phyloP scores from a whole-genome alignment of 176 grass and related monocot genomes.

The Lolium multiflorum region DNA sequence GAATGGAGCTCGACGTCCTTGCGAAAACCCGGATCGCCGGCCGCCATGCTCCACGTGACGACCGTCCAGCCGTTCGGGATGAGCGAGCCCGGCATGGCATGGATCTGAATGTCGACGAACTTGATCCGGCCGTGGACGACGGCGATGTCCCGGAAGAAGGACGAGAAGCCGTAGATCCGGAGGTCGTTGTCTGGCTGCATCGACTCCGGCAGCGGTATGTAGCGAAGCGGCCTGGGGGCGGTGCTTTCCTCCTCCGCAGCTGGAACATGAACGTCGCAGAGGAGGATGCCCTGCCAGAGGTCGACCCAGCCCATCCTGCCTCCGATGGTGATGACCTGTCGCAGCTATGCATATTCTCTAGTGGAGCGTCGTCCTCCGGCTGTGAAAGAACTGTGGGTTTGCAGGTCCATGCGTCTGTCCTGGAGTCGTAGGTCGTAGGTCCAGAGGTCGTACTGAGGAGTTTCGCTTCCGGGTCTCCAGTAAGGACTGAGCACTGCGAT shows the following conservation, averaged over 20 bases:
- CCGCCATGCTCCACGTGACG: not conserved
- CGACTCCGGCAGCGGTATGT: not conserved
- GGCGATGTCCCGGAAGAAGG: not conserved
- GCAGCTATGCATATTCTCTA: not conserved
- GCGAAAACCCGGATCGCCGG: not conserved
- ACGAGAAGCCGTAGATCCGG: not conserved
- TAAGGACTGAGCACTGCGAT: not conserved
- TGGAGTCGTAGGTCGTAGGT: constrained; percentile 19
- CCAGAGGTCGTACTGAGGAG: not conserved
- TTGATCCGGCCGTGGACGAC: not conserved
- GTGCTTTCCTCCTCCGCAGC: not conserved
- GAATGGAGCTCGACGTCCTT: not conserved
- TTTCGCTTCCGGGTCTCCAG: not conserved
- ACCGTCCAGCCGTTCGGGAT: not conserved
- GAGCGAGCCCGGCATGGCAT: not conserved
- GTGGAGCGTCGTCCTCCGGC: not conserved
- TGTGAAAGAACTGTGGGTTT: not conserved
- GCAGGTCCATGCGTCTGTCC: not conserved
- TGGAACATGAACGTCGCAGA: not conserved
- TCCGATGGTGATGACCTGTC: not conserved
- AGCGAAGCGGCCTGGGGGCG: not conserved
- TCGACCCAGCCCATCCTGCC: not conserved
- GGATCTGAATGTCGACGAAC: not conserved
- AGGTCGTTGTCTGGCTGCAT: not conserved
- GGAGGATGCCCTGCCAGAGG: not conserved